Evolutionary conservation across 495 filamentous ascomycete genomes (phyloP).

Genomic region (Aspergillus mulundensis): DNA sequence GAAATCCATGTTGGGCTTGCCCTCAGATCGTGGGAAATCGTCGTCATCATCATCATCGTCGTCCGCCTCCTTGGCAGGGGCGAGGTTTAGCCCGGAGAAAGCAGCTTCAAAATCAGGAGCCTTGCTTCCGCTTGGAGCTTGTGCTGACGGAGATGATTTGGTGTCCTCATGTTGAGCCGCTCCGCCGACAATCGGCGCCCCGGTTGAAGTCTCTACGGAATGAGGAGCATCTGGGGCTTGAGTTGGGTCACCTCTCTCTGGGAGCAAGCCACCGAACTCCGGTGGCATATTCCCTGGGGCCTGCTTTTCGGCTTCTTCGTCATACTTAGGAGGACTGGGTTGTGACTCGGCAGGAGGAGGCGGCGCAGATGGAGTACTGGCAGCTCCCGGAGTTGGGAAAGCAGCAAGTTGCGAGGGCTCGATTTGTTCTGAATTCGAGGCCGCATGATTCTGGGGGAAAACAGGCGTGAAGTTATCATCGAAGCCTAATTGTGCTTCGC

Average conservation of each 20-base stretch:
- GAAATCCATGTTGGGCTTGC: constrained; percentile 60
- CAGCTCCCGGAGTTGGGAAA: constrained; percentile 35
- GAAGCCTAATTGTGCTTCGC: constrained; percentile 68
- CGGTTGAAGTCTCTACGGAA: constrained; percentile 37
- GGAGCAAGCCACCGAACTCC: constrained; percentile 62
- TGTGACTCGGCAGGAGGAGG: constrained; percentile 55
- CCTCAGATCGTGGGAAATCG: constrained; percentile 30
- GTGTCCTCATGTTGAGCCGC: constrained; percentile 27
- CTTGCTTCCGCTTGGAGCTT: constrained; percentile 29
- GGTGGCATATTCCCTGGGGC: constrained; percentile 46
- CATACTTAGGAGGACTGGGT: constrained; percentile 62
- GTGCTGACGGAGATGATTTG: constrained; percentile 14
- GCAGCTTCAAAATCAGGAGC: constrained; percentile 78
- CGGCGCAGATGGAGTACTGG: constrained; percentile 24
- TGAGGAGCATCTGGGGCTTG: constrained; percentile 45
- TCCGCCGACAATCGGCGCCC: constrained; percentile 40
- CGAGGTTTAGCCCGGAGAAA: constrained; percentile 72
- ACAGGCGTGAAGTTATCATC: constrained; percentile 85
- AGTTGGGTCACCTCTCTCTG: constrained; percentile 61
- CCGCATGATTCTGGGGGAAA: constrained; percentile 50
- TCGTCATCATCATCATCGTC: constrained; percentile 67
- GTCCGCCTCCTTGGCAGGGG: constrained; percentile 69
- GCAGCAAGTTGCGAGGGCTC: constrained; percentile 39
- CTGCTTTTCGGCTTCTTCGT: constrained; percentile 35
- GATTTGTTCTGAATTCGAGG: constrained; percentile 23